phyloP scores from a whole-genome alignment of 2,329 filamentous ascomycete genomes.

The Byssothecium circinans region DNA sequence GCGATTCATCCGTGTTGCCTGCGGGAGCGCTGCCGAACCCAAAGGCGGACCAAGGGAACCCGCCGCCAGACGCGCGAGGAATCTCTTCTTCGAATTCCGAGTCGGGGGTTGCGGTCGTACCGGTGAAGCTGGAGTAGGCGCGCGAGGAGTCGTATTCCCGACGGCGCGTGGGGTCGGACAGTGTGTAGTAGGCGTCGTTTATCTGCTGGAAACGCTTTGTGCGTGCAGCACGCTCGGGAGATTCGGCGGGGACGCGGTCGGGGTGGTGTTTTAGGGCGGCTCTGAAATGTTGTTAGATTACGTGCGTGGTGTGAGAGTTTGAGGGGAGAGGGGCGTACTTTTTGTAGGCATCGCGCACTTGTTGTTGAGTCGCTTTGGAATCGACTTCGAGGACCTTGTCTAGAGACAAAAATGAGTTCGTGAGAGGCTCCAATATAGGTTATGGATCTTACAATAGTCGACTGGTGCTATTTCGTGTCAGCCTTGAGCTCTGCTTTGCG shows the following conservation, averaged over 20 bases:
- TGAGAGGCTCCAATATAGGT: neutral
- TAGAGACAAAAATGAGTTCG: neutral
- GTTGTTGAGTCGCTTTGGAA: constrained; percentile 73
- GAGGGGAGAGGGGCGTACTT: constrained; percentile 54
- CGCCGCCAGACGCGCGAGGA: constrained; percentile 43
- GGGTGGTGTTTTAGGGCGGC: constrained; percentile 91
- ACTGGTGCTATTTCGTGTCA: constrained; percentile 22
- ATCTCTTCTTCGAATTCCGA: constrained; percentile 55
- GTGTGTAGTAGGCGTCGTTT: constrained; percentile 90
- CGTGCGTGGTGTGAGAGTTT: neutral
- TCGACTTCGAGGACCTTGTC: constrained; percentile 63
- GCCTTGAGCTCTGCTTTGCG: constrained; percentile 9
- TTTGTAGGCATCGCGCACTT: constrained; percentile 95
- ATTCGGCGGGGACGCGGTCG: constrained; percentile 81
- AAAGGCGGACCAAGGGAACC: constrained; percentile 78
- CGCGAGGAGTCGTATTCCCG: constrained; percentile 82
- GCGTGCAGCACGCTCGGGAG: constrained; percentile 76
- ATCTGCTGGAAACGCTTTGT: constrained; percentile 90
- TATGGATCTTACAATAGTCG: constrained; percentile 29
- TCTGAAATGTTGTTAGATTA: constrained; percentile 47
- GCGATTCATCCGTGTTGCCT: constrained; percentile 49
- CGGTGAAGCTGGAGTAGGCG: constrained; percentile 53
- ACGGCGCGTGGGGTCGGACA: constrained; percentile 76
- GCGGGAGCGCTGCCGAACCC: constrained; percentile 55
- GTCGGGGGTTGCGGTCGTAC: constrained; percentile 48